A percentile compares a stretch with the other conserved stretches of the same genome.
phyloP scores from a whole-genome alignment of 768 basidiomycete species.

The Baorangia bicolor region DNA sequence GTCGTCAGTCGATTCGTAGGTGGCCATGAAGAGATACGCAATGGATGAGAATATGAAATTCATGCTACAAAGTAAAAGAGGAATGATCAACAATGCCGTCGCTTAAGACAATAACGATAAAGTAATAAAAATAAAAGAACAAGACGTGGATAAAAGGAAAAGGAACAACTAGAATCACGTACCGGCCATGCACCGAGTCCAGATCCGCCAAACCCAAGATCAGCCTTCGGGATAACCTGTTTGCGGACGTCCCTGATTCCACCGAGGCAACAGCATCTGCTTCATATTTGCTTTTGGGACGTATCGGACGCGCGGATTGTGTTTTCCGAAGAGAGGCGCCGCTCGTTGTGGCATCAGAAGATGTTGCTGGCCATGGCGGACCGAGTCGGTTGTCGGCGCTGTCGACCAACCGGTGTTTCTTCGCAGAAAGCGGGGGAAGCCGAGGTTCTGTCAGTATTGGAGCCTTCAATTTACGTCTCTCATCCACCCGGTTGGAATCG shows the following conservation, averaged over 20 bases:
- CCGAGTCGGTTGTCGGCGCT: conserved; percentile 17
- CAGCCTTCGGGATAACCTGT: conserved; percentile 27
- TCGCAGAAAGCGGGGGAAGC: conserved; percentile 17
- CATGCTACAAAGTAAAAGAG: conserved; percentile 37
- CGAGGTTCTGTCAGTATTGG: conserved; percentile 19
- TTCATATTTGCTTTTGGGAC: conserved; percentile 28
- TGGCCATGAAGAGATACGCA: conserved; percentile 62
- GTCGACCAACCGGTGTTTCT: conserved; percentile 25
- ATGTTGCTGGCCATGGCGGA: conserved; percentile 21
- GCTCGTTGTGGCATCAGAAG: conserved; percentile 15
- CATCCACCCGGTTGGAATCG: conserved; percentile 21
- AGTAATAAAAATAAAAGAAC: conserved; percentile 2
- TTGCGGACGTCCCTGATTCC: conserved; percentile 17
- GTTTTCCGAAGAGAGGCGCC: conserved; percentile 19
- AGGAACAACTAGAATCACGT: conserved; percentile 25
- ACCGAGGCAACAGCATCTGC: conserved; percentile 15
- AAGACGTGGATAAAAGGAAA: not conserved
- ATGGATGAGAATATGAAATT: conserved; percentile 63
- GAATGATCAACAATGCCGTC: conserved; percentile 8
- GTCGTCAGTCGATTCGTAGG: conserved; percentile 65
- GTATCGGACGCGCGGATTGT: conserved; percentile 25
- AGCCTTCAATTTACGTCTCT: conserved; percentile 27
- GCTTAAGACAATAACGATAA: not conserved
- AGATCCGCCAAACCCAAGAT: conserved; percentile 51
- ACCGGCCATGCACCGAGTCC: conserved; percentile 61